Evolutionary conservation across 345 rosid species (phyloP).

Genomic region (Bruguiera parviflora): DNA sequence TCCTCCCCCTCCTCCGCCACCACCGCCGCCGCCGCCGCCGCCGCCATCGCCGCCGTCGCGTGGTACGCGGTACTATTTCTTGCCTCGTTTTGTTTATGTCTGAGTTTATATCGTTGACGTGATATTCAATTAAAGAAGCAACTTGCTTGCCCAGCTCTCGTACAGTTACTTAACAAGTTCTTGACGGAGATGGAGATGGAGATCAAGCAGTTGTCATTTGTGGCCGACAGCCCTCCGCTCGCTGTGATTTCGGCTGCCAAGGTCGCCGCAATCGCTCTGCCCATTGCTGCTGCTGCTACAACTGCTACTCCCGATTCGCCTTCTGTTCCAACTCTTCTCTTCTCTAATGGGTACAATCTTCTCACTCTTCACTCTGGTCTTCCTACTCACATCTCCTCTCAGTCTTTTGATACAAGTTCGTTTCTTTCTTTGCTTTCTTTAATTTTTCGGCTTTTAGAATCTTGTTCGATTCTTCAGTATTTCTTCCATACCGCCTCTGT

Average conservation of each 20-base stretch:
- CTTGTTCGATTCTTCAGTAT: too few species aligned
- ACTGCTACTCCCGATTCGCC: constrained; percentile 30
- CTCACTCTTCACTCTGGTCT: background rate
- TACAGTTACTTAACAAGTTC: too few species aligned
- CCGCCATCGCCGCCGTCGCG: too few species aligned
- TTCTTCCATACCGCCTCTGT: background rate
- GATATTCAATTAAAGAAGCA: too few species aligned
- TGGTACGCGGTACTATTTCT: too few species aligned
- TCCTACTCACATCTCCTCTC: background rate
- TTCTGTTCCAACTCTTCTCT: constrained; percentile 38
- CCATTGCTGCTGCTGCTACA: constrained; percentile 22
- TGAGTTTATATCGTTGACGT: too few species aligned
- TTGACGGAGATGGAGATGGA: constrained; percentile 36
- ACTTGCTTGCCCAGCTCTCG: too few species aligned
- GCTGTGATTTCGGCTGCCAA: constrained; percentile 57
- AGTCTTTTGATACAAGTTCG: background rate
- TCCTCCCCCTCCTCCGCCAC: too few species aligned
- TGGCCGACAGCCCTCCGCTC: constrained; percentile 59
- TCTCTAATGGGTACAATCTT: constrained; percentile 58
- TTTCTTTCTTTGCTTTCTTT: background rate
- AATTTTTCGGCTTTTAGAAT: background rate
- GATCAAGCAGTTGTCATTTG: constrained; percentile 43
- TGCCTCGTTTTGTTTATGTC: too few species aligned
- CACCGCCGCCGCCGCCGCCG: too few species aligned
- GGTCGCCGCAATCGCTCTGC: constrained; percentile 39